phyloP scores from a whole-genome alignment of 148 eudicot genomes.

The Beta vulgaris region DNA sequence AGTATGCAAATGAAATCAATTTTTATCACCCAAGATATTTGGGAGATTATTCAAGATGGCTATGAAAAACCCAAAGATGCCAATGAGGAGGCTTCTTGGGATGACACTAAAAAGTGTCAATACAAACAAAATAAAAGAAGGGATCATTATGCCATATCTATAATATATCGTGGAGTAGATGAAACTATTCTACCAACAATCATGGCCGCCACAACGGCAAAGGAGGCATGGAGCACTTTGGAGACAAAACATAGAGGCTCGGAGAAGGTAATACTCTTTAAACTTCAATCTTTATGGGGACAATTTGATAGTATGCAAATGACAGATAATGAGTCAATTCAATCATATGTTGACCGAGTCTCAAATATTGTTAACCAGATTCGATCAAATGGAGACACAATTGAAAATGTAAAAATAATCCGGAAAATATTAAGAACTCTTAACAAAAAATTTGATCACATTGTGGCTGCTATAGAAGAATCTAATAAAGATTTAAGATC shows the following conservation, averaged over 20 bases:
- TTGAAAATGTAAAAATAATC: background rate
- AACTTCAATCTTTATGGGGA: background rate
- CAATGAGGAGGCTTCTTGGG: too few relatives aligned
- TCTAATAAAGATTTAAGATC: constrained; percentile 1
- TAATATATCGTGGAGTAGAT: background rate
- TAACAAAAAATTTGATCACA: background rate
- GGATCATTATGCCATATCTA: background rate
- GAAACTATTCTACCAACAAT: background rate
- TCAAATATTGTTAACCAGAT: background rate
- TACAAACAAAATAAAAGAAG: too few relatives aligned
- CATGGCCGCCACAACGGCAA: background rate
- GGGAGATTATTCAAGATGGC: background rate
- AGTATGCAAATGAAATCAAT: background rate
- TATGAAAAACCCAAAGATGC: too few relatives aligned
- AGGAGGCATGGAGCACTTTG: too few relatives aligned
- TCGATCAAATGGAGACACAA: background rate
- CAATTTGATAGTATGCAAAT: background rate
- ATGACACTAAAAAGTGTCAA: too few relatives aligned
- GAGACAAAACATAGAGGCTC: background rate
- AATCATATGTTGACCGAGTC: background rate
- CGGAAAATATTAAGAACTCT: background rate
- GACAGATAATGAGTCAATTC: background rate
- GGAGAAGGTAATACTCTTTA: background rate
- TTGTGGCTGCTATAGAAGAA: background rate
- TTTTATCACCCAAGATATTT: background rate